Evolutionary conservation across 1,284 basidiomycete genomes (phyloP).

Genomic region (Cutaneotrichosporon curvatum): DNA sequence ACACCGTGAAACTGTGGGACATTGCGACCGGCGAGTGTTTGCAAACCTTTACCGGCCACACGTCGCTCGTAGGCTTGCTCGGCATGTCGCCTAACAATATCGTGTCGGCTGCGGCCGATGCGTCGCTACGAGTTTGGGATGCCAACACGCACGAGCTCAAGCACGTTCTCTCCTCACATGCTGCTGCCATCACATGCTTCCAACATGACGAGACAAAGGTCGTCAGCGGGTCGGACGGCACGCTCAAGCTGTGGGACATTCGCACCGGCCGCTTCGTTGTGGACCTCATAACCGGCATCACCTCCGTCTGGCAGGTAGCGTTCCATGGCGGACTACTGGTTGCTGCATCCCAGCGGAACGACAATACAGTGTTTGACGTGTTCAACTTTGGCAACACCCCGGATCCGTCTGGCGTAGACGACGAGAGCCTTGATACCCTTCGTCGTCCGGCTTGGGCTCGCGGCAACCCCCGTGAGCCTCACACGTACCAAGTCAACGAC

Average conservation of each 20-base stretch:
- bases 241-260: conserved; percentile 93
- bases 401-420: conserved; percentile 29
- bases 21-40: conserved; percentile 69
- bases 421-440: conserved; percentile 32
- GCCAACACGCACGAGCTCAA: conserved; percentile 69
- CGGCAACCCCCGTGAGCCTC: conserved; percentile 27
- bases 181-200: conserved; percentile 93
- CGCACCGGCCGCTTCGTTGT: conserved; percentile 72
- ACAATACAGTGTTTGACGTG: conserved; percentile 54
- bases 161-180: conserved; percentile 76
- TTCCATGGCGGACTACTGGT: conserved; percentile 89
- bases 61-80: conserved; percentile 77
- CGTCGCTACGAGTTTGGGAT: conserved; percentile 86
- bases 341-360: conserved; percentile 75
- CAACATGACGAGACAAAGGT: conserved; percentile 96
- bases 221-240: conserved; percentile 86
- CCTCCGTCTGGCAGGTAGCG: conserved; percentile 90
- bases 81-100: conserved; percentile 79
- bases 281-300: conserved; percentile 79
- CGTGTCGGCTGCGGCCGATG: conserved; percentile 89
- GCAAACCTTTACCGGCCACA: conserved; percentile 74
- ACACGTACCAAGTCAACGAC: conserved; percentile 26
- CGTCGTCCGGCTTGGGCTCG: conserved; percentile 34
- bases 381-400: conserved; percentile 37
- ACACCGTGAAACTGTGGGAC: conserved; percentile 88